These are phyloP conservation scores for Tulasnella calospora DNA, from an alignment of 768 basidiomycete species.

Conservation along the genomic window DNA sequence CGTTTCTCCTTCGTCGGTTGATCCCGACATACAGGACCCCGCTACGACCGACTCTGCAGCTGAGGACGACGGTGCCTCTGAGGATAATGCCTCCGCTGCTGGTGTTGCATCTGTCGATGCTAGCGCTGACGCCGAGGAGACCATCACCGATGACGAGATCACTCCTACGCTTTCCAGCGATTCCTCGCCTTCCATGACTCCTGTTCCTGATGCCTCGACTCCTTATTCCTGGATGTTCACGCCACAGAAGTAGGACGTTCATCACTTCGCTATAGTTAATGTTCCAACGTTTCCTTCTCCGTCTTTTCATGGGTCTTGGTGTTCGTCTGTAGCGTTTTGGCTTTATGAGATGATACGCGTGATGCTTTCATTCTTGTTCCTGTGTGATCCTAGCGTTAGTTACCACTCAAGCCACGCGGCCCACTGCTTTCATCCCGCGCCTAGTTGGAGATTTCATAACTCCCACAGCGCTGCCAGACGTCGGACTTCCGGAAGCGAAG, in stretches of 20 bases:
- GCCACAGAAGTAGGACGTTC: neutral
- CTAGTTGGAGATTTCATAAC: too few relatives aligned
- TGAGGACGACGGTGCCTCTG: neutral
- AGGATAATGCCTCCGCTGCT: neutral
- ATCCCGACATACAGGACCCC: neutral
- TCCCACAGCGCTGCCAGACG: too few relatives aligned
- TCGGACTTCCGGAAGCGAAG: too few relatives aligned
- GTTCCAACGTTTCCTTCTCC: neutral
- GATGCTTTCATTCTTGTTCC: neutral
- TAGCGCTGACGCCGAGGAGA: slow-evolving; percentile 6
- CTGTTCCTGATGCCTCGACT: slow-evolving; percentile 13
- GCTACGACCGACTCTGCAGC: neutral
- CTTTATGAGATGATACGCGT: neutral
- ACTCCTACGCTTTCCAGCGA: neutral
- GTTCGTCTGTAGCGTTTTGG: neutral
- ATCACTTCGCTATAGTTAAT: neutral
- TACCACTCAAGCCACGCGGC: neutral
- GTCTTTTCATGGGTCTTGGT: neutral
- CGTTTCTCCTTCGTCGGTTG: slow-evolving; percentile 9
- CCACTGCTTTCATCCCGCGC: too few relatives aligned
- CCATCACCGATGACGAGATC: neutral
- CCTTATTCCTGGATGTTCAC: slow-evolving; percentile 26
- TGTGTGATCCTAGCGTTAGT: neutral
- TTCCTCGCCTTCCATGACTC: slow-evolving; percentile 21
- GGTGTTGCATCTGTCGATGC: neutral